These are phyloP conservation scores for Pinus taeda DNA, from an alignment of 75 land plant species.

Conservation along the genomic window DNA sequence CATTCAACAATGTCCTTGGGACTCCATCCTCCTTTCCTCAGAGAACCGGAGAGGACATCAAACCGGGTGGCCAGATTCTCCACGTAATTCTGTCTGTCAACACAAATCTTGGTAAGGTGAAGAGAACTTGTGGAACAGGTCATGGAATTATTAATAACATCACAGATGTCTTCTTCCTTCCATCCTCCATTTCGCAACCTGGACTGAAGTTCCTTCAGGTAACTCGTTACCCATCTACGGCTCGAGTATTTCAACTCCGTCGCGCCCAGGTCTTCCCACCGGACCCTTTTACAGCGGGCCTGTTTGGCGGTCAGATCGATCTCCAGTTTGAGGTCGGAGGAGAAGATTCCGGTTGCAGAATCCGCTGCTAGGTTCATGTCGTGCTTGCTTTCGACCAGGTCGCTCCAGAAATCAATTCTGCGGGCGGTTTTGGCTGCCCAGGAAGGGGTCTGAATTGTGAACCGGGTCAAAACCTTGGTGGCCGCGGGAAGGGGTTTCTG, in stretches of 20 bases:
- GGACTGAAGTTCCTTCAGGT: not conserved
- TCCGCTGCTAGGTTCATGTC: not conserved
- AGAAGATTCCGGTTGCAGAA: not conserved
- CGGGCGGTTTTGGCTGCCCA: not conserved
- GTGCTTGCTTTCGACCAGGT: not conserved
- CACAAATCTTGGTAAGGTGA: not conserved
- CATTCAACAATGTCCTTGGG: not conserved
- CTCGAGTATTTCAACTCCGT: not conserved
- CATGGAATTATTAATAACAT: not conserved
- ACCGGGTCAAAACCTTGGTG: not conserved
- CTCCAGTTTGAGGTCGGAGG: not conserved
- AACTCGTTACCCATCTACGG: not conserved
- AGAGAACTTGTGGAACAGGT: not conserved
- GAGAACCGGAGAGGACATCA: slow-evolving; percentile 29
- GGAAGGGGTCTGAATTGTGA: not conserved
- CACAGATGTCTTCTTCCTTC: not conserved
- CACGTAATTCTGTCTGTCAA: not conserved
- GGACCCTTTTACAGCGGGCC: not conserved
- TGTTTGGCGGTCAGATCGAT: not conserved
- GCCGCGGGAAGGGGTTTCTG: slow-evolving; percentile 19
- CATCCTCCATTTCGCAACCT: not conserved
- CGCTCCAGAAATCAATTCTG: not conserved
- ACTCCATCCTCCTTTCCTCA: slow-evolving; percentile 3
- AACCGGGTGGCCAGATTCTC: slow-evolving; percentile 3
- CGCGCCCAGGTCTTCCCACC: not conserved